Evolutionary conservation across 2,329 filamentous ascomycete genomes (phyloP).

Genomic region (Colletotrichum nymphaeae): DNA sequence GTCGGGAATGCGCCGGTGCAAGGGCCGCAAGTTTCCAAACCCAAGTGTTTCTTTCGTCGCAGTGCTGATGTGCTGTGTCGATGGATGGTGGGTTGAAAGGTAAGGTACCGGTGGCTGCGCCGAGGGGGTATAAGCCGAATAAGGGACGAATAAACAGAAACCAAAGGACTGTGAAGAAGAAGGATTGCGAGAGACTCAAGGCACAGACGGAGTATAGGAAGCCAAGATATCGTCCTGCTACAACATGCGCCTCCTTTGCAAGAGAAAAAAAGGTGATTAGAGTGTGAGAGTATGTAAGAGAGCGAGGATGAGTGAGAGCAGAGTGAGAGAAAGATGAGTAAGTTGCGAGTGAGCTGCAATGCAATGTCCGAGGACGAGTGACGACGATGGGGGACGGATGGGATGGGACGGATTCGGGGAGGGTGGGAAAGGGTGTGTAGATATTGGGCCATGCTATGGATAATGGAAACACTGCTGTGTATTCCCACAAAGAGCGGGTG

Average conservation of each 20-base stretch:
- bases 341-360: neutral
- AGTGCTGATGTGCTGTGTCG: neutral
- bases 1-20: neutral
- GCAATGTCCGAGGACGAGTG: neutral
- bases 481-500: neutral
- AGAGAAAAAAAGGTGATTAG: neutral
- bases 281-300: neutral
- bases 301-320: neutral
- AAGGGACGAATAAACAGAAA: constrained; percentile 12
- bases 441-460: neutral
- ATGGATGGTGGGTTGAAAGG: neutral
- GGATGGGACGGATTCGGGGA: neutral
- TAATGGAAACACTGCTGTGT: neutral
- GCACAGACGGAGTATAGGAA: neutral
- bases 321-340: neutral
- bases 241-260: constrained; percentile 1
- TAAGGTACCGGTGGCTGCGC: neutral
- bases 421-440: neutral
- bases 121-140: constrained; percentile 12
- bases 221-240: neutral
- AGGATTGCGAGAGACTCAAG: neutral
- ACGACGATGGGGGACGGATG: neutral
- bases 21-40: neutral
- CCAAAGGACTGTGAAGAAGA: neutral
- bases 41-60: constrained; percentile 3